Base-by-base conservation (phyloP, 257 asterid genomes). In the Schizonepeta tenuifolia region DNA sequence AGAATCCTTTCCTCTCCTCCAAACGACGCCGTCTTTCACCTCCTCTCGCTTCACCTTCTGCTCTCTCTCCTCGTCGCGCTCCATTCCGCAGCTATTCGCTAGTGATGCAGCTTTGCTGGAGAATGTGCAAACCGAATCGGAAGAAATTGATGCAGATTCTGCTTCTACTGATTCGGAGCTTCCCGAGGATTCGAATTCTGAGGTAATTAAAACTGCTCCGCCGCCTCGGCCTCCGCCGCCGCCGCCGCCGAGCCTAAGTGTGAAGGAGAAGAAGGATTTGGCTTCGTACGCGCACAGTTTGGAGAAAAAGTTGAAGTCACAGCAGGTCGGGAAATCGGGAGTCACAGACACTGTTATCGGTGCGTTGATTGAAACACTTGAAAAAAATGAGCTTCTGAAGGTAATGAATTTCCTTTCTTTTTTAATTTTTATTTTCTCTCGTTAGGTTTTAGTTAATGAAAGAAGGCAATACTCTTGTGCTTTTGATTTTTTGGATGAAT, bases 281-380 rank as follows among this genome's bases (percentile, higher is more conserved):
- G 89, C 83, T 65, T 87, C 98, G 9, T 92, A 83, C 63, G 98
- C 99, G 2, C 96, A 95, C 67, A 85, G 99, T 67, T 78, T 94
- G 73, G 98, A 97, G 77, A 90, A 88, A 81, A 83, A 86, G 83
- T 91, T 91, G 4, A 91, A 88, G 86, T 83, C 92, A 18, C 98
- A 91, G 83, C 99, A 91, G 70, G 87, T 94, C 22, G 99, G 99
- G 0, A 94, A 91, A 50, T 94, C 95, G 0, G 98, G 98, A 3
- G 93, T 94, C 60, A 90, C 98, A 21, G 91, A 85, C 56, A 80
- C 87, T 43, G 97, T 91, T 28, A 73, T 90, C 28, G 74, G 71
- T 75, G 97, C 99, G 18, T 76, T 94, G 71, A 64, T 76, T 43
- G 99, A 94, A 75, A 94, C 96, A n/a, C 99, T 94, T 47, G 98